phyloP scores from a whole-genome alignment of 345 rosid genomes.

The Brassica juncea region DNA sequence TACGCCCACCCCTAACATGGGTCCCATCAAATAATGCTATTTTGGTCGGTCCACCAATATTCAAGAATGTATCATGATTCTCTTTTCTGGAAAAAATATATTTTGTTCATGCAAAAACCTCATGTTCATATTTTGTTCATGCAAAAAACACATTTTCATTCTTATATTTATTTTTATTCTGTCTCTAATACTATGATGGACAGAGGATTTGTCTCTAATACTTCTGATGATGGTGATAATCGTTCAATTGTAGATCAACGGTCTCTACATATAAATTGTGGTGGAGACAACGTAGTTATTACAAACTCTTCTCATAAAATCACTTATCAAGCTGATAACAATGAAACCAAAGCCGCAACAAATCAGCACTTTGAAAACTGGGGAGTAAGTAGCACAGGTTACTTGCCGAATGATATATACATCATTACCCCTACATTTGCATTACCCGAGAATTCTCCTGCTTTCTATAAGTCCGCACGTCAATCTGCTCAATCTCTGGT shows the following conservation, averaged over 20 bases:
- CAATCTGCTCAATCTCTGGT: slow-evolving; percentile 58
- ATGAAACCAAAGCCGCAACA: not conserved
- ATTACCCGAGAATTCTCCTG: not conserved
- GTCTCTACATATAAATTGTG: slow-evolving; percentile 36
- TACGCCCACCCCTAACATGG: too few relatives aligned
- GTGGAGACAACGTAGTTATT: slow-evolving; percentile 11
- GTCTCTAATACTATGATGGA: too few relatives aligned
- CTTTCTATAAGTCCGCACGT: slow-evolving; percentile 52
- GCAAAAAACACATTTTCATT: too few relatives aligned
- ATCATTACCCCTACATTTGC: not conserved
- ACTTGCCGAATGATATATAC: not conserved
- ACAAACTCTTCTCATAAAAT: not conserved
- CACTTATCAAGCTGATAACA: slow-evolving; percentile 18
- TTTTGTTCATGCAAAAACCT: too few relatives aligned
- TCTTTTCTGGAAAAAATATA: too few relatives aligned
- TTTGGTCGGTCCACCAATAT: too few relatives aligned
- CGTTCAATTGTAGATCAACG: slow-evolving; percentile 17
- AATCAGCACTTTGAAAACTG: not conserved
- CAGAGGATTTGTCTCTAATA: not conserved
- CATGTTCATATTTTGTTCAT: too few relatives aligned
- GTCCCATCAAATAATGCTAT: too few relatives aligned
- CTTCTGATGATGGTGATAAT: not conserved
- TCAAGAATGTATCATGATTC: too few relatives aligned
- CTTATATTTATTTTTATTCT: too few relatives aligned
- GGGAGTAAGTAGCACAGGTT: slow-evolving; percentile 31